phyloP scores from a whole-genome alignment of 2,329 filamentous ascomycete species.

The Ophidiomyces ophidiicola region DNA sequence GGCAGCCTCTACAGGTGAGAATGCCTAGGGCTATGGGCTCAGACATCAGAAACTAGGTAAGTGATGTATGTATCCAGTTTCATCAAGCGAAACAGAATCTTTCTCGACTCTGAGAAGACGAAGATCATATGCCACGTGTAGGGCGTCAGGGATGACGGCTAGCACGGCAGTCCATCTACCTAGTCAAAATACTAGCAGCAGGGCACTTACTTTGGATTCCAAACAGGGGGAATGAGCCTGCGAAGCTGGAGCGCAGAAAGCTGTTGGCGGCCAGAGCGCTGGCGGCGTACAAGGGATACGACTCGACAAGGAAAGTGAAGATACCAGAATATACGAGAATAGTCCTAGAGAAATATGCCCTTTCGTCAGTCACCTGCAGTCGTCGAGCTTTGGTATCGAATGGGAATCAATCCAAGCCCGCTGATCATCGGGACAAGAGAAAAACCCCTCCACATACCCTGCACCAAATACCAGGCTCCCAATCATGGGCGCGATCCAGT shows the following conservation, averaged over 20 bases:
- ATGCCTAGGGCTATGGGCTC: neutral
- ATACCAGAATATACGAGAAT: slow-evolving; percentile 71
- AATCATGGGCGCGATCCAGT: slow-evolving; percentile 67
- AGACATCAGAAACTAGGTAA: neutral
- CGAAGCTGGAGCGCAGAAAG: slow-evolving; percentile 66
- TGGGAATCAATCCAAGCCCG: neutral
- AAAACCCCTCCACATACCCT: slow-evolving; percentile 43
- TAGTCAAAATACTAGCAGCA: neutral
- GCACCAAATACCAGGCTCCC: slow-evolving; percentile 58
- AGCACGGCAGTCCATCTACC: slow-evolving; percentile 3
- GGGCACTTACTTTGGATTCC: slow-evolving; percentile 43
- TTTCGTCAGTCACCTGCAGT: slow-evolving; percentile 6
- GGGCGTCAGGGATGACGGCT: slow-evolving; percentile 2
- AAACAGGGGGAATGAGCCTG: slow-evolving; percentile 65
- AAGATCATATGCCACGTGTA: slow-evolving; percentile 2
- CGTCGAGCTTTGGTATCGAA: neutral
- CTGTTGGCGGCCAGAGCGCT: slow-evolving; percentile 70
- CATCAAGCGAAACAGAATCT: slow-evolving; percentile 3
- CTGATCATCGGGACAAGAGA: slow-evolving; percentile 2
- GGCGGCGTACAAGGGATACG: slow-evolving; percentile 37
- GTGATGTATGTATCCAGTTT: slow-evolving; percentile 2
- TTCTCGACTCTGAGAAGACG: neutral
- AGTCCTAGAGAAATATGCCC: slow-evolving; percentile 39
- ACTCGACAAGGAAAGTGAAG: slow-evolving; percentile 74
- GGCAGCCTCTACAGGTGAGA: slow-evolving; percentile 6